Evolutionary conservation across 441 rosid species (phyloP).

Genomic region (Dalechampia spathulata): DNA sequence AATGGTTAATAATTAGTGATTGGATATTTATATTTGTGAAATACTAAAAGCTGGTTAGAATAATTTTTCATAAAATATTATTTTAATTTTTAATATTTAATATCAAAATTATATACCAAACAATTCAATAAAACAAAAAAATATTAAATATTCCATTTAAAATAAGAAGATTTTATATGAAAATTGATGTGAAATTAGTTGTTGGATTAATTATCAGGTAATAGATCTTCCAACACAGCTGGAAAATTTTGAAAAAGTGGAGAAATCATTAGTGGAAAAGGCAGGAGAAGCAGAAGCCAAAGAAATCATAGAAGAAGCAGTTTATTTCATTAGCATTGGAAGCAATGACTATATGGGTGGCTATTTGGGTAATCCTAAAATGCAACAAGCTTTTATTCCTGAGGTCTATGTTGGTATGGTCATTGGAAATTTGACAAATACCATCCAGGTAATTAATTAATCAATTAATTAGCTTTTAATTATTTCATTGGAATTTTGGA

Average conservation of each 20-base stretch:
- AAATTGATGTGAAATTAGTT: no score
- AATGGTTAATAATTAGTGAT: no score
- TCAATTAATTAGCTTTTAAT: background rate
- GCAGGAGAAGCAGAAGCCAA: constrained; percentile 26
- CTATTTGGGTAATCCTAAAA: constrained; percentile 32
- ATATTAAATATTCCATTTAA: no score
- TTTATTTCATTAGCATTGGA: constrained; percentile 46
- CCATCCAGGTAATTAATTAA: constrained; percentile 27
- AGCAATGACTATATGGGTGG: constrained; percentile 54
- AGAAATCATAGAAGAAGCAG: constrained; percentile 35
- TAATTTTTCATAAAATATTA: no score
- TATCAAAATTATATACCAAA: no score
- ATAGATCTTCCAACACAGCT: constrained; percentile 39
- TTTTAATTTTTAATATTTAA: no score
- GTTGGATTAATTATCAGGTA: constrained; percentile 17
- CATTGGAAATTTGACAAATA: constrained; percentile 44
- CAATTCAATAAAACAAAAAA: no score
- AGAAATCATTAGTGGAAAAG: constrained; percentile 27
- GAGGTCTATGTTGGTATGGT: constrained; percentile 38
- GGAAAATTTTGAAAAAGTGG: constrained; percentile 28
- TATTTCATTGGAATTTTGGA: no score
- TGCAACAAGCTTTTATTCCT: constrained; percentile 26
- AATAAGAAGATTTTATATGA: no score
- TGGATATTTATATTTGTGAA: no score
- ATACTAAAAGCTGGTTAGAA: no score